Conservation (phyloP, 768 basidiomycete species). For the Mrakia blollopis region DNA sequence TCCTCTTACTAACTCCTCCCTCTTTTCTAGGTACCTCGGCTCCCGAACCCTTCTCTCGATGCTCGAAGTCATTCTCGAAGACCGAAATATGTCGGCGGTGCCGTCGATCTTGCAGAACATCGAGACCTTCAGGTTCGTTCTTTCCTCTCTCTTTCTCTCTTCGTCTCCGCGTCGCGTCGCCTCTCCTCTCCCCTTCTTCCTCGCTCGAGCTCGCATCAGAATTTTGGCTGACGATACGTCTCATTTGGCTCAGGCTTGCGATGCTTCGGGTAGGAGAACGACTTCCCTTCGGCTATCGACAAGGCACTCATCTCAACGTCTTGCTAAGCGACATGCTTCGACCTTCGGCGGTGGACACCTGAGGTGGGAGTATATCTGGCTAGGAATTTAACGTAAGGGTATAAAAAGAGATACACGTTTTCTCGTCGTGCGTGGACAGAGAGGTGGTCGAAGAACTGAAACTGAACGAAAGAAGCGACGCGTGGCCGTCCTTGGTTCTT, state of each 20-base stretch:
- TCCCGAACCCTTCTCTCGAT: not conserved
- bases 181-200: not conserved
- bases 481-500: no score
- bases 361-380: no score
- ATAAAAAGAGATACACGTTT: no score
- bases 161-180: not conserved
- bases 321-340: not conserved
- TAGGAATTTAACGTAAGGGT: no score
- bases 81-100: not conserved
- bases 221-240: not conserved
- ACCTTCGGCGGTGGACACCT: not conserved
- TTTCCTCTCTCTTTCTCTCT: no score
- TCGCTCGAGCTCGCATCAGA: not conserved
- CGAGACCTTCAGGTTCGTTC: not conserved
- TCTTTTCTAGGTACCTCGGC: not conserved
- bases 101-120: not conserved
- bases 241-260: not conserved
- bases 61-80: not conserved
- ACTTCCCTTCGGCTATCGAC: not conserved
- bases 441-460: no score
- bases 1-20: not conserved
- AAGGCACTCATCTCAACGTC: not conserved
- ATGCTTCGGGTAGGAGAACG: constrained; percentile 4
- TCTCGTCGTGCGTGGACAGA: no score
- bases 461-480: no score